phyloP scores from a whole-genome alignment of 495 filamentous ascomycete species.

The Penicillium fimorum region DNA sequence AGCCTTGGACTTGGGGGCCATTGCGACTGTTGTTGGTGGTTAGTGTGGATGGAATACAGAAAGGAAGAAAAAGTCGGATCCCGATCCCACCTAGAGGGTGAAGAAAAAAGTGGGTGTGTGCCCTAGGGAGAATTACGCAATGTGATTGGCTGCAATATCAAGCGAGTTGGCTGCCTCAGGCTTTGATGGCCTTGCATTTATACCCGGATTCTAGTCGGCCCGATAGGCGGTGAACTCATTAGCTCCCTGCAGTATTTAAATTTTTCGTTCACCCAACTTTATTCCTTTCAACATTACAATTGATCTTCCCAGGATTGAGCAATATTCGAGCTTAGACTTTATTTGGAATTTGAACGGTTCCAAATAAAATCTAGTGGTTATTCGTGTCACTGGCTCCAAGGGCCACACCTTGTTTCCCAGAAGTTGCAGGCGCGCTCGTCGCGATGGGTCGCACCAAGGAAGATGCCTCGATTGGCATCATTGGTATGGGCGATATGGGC shows the following conservation, averaged over 20 bases:
- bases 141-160: conserved; percentile 36
- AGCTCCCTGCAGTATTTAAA: conserved; percentile 37
- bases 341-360: not conserved
- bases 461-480: conserved; percentile 78
- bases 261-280: conserved; percentile 21
- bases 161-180: conserved; percentile 35
- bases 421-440: not conserved
- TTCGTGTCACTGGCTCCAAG: not conserved
- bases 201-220: conserved; percentile 33
- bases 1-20: conserved; percentile 79
- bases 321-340: conserved; percentile 3
- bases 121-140: conserved; percentile 31
- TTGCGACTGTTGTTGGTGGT: conserved; percentile 49
- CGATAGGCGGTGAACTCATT: conserved; percentile 31
- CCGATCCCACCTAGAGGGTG: conserved; percentile 11
- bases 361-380: not conserved
- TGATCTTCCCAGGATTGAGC: conserved; percentile 18
- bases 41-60: conserved; percentile 48
- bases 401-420: not conserved
- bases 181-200: not conserved
- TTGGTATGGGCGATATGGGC: conserved; percentile 99
- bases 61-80: conserved; percentile 24
- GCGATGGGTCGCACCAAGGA: conserved; percentile 54
- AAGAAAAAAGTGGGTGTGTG: conserved; percentile 45
- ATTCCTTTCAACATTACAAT: conserved; percentile 12